phyloP scores from a whole-genome alignment of 768 basidiomycete species.

The Phanerochaete carnosa region DNA sequence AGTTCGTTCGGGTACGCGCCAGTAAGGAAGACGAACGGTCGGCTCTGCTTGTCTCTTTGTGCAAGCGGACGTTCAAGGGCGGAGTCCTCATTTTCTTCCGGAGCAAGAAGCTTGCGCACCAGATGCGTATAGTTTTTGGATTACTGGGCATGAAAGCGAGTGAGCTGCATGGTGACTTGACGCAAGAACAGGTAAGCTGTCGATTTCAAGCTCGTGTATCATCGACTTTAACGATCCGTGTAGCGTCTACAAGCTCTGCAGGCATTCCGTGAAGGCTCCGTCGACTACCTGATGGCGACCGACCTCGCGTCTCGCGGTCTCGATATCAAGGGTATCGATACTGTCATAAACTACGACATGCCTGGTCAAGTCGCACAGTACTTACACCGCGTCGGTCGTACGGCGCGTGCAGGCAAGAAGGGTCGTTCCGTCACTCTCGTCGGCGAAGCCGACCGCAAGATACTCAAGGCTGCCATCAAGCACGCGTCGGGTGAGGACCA shows the following conservation, averaged over 20 bases:
- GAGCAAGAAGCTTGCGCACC: conserved; percentile 96
- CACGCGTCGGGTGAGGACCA: conserved; percentile 74
- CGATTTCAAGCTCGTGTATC: not conserved
- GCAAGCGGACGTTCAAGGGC: conserved; percentile 82
- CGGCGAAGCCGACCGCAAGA: conserved; percentile 93
- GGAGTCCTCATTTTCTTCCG: conserved; percentile 91
- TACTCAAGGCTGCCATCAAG: conserved; percentile 95
- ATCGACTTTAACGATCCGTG: conserved; percentile 3
- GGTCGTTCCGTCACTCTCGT: conserved; percentile 95
- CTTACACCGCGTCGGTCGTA: conserved; percentile 95
- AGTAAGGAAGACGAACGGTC: conserved; percentile 75
- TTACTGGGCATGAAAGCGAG: conserved; percentile 85
- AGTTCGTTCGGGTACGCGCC: conserved; percentile 89
- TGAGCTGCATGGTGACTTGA: conserved; percentile 93
- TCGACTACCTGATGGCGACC: conserved; percentile 95
- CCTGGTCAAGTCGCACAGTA: conserved; percentile 90
- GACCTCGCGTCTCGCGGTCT: conserved; percentile 94
- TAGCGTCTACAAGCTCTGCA: conserved; percentile 86
- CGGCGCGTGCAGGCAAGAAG: conserved; percentile 89
- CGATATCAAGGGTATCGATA: conserved; percentile 96
- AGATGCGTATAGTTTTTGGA: conserved; percentile 91
- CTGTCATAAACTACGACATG: conserved; percentile 99
- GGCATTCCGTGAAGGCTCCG: conserved; percentile 79
- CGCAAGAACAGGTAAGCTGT: conserved; percentile 81
- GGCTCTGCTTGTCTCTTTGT: conserved; percentile 74